Base-by-base conservation (phyloP, 768 basidiomycete species). In the Leccinum truebloodii region DNA sequence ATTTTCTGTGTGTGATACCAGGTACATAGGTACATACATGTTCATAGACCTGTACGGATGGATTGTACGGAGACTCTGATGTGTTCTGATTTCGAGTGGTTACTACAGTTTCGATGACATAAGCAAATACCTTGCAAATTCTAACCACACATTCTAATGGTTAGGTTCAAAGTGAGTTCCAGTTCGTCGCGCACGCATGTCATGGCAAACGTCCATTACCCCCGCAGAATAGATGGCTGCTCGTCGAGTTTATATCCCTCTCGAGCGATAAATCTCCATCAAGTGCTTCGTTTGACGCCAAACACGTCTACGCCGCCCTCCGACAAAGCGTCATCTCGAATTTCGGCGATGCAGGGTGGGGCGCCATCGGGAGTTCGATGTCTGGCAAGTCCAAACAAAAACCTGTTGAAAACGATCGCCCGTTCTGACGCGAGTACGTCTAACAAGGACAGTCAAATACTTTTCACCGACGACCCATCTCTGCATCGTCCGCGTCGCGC, bases 381-480 rank as follows among this genome's bases (percentile, higher is more conserved):
- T 92, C 91, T 0, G 41, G 41, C 41, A n/a, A 44, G 41, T 44
- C 18, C 41, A 44, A 41, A 44, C 3, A 41, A n/a, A 41, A 44
- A 39, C 41, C 12, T 12, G n/a, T 44, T 10, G n/a, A 20, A 20
- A 20, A 44, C 1, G 18, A n/a, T 44, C 9, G 41, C 4, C n/a
- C 41, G 5, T 53, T 16, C 18, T 65, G 44, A 70, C 37, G 4
- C 20, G 32, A 2, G 8, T 14, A 44, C n/a, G 18, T n/a, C 2
- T n/a, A 69, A 95, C 52, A 44, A 20, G 44, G 34, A 48, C 67
- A 95, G 94, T 95, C 58, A 93, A 94, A 72, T 96, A 95, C 67
- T 92, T 87, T 65, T 95, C 94, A 0, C 89, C 92, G 0, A 82
- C 81, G 13, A 96, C 93, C 4, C 86, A 88, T 63, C 78, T 95